A percentile compares a stretch with the other conserved stretches of the same genome.
Evolutionary conservation across 805 yeast genomes (phyloP).

Genomic region (Schizosaccharomyces osmophilus): DNA sequence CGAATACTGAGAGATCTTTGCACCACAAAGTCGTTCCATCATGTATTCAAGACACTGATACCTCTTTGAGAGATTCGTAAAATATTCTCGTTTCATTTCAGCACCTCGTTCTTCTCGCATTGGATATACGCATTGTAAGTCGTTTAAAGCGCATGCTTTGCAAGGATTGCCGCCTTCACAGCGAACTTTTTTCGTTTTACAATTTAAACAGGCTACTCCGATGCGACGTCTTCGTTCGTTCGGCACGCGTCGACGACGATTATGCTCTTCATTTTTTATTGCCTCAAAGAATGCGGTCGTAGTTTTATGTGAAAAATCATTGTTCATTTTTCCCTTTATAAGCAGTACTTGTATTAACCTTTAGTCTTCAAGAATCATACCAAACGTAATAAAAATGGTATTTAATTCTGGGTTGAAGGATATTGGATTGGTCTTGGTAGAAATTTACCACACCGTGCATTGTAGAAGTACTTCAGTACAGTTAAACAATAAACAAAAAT

Average conservation of each 20-base stretch:
- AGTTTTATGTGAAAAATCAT: not conserved
- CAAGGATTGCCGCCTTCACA: not conserved
- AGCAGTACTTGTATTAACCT: not conserved
- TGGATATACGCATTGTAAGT: not conserved
- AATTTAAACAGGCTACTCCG: not conserved
- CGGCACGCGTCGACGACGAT: not conserved
- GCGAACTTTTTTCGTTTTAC: not conserved
- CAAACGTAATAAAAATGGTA: too few species aligned
- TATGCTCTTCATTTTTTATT: conserved; percentile 20
- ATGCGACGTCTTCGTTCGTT: not conserved
- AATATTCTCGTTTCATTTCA: not conserved
- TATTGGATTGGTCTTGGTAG: too few species aligned
- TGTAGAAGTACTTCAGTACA: too few species aligned
- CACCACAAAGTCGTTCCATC: not conserved
- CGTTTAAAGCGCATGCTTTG: not conserved
- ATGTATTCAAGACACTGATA: not conserved
- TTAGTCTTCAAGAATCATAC: too few species aligned
- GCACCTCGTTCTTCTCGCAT: not conserved
- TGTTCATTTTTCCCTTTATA: not conserved
- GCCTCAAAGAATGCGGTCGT: not conserved
- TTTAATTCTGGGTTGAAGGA: too few species aligned
- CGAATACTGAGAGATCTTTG: not conserved
- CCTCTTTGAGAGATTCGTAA: not conserved
- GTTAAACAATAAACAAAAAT: too few species aligned
- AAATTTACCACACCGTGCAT: too few species aligned